Evolutionary conservation across 2,329 filamentous ascomycete genomes (phyloP), one percentile per base, ranked within the genome.

Genomic region (Stagonosporopsis vannaccii): DNA sequence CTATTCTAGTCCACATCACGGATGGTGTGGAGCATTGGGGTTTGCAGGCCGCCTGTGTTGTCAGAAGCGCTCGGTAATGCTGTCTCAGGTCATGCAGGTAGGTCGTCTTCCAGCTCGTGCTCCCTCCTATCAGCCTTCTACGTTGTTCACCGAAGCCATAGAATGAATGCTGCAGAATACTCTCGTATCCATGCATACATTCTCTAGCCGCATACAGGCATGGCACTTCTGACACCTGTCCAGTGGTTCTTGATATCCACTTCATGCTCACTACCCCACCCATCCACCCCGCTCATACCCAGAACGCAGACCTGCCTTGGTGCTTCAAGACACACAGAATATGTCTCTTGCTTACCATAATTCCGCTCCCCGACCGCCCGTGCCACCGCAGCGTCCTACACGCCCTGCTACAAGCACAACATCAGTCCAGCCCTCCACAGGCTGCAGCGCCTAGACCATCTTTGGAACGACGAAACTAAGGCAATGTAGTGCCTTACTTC

Each of bases 101-200:
- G 43, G 53, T 47, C 47, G 53, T 47, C 53, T 51, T 51, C 36
- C 46, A 56, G 53, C 53, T 56, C 53, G 53, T 56, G 53, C 53
- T 51, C 43, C 25, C 44, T 49, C 54, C 54, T 58, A 52, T 52
- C 48, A 52, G 44, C 49, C 54, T 47, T 51, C 47, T 45, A 55
- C 39, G 40, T 44, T 49, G 36, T 6, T 39, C 49, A 45, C 40
- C 43, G 20, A 49, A 57, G 49, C 54, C 48, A 57, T 48, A 40
- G 12, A 13, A 32, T 41, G 28, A 35, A 22, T 46, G 12, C 46
- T 32, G 53, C 53, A 47, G 28, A 42, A 41, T 25, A 44, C 19
- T 23, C 23, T 44, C 25, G 39, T 44, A 32, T 40, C 40, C 28
- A 26, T 48, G 39, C 52, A 44, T 45, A 30, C 37, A 20, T 58